Evolutionary conservation across 495 filamentous ascomycete genomes (phyloP).

Genomic region (Penicillium silybi): DNA sequence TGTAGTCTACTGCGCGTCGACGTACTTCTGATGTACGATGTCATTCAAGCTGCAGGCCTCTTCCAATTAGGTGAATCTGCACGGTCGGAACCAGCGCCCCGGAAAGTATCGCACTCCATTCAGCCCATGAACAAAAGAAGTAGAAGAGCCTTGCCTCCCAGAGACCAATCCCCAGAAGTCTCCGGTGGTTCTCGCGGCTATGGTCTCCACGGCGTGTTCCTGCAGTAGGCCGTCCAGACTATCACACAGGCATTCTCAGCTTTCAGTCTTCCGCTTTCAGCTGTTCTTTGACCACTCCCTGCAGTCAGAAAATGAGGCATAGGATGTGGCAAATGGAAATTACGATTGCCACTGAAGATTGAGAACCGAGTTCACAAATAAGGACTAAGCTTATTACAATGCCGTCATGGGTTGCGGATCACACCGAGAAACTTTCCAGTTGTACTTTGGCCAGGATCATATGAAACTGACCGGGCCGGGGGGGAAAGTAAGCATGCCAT

Average conservation of each 20-base stretch:
- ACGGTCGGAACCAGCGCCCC: not conserved
- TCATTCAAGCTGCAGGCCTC: not conserved
- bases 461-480: constrained; percentile 18
- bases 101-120: not conserved
- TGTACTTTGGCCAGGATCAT: constrained; percentile 21
- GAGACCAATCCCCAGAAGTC: constrained; percentile 9
- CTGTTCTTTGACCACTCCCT: not conserved
- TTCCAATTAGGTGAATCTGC: not conserved
- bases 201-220: constrained; percentile 35
- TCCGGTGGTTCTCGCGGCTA: constrained; percentile 13
- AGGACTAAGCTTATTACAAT: not conserved
- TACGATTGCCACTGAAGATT: not conserved
- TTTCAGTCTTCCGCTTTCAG: not conserved
- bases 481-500: not conserved
- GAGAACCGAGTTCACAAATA: not conserved
- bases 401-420: not conserved
- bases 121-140: not conserved
- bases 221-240: constrained; percentile 40
- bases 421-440: constrained; percentile 3
- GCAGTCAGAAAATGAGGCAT: not conserved
- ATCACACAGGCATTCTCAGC: not conserved
- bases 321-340: not conserved
- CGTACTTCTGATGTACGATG: not conserved
- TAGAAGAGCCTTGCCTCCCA: not conserved
- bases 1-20: not conserved